Conservation (phyloP, 805 yeast species). For the Candida arabinofermentans region DNA sequence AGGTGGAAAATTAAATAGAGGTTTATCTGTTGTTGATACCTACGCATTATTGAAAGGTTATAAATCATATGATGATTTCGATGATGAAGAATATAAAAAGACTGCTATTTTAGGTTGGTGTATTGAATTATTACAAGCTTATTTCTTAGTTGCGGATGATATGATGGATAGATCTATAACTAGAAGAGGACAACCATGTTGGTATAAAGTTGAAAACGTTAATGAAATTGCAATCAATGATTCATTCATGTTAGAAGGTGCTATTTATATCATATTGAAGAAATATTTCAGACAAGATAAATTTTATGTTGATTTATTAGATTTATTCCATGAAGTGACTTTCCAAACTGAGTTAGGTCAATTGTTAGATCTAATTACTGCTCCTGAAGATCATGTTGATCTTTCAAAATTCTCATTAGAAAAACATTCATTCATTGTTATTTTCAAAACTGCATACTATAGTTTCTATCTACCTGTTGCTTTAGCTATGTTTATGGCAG, state of each 20-base stretch:
- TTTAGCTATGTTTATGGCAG: slow-evolving; percentile 91
- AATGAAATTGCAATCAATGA: slow-evolving; percentile 96
- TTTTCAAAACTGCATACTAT: slow-evolving; percentile 95
- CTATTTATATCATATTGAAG: slow-evolving; percentile 84
- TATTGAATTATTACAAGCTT: slow-evolving; percentile 91
- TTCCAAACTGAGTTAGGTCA: slow-evolving; percentile 98
- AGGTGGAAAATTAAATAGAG: slow-evolving; percentile 96
- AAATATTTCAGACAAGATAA: slow-evolving; percentile 78
- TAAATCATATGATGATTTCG: slow-evolving; percentile 52
- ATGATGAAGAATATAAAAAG: slow-evolving; percentile 68
- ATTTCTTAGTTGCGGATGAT: slow-evolving; percentile 95
- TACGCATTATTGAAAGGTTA: slow-evolving; percentile 73
- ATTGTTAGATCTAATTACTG: slow-evolving; percentile 89
- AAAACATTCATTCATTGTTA: slow-evolving; percentile 93
- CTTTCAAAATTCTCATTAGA: slow-evolving; percentile 78
- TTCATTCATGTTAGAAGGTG: slow-evolving; percentile 93
- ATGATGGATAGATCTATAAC: slow-evolving; percentile 97
- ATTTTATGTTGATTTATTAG: slow-evolving; percentile 86
- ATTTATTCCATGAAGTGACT: slow-evolving; percentile 94
- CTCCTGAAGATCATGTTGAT: slow-evolving; percentile 94
- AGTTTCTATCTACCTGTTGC: slow-evolving; percentile 97
- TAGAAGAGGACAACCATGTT: slow-evolving; percentile 97
- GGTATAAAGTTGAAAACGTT: slow-evolving; percentile 81
- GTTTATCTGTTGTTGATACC: slow-evolving; percentile 91
- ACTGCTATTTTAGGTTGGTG: slow-evolving; percentile 94